Evolutionary conservation across 345 rosid genomes (phyloP).

Genomic region (Cardamine chenopodiifolia): DNA sequence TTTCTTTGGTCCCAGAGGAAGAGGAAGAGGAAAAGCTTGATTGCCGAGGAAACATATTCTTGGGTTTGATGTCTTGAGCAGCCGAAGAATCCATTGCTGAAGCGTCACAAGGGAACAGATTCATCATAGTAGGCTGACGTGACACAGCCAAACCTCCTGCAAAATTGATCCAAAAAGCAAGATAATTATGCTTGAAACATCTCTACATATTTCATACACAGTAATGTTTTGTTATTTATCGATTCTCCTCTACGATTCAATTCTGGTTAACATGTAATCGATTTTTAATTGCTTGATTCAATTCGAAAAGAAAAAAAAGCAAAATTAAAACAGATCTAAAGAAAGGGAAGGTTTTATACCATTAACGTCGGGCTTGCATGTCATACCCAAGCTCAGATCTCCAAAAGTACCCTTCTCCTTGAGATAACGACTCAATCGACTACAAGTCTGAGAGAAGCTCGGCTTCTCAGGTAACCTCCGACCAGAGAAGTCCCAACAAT

Average conservation of each 20-base stretch:
- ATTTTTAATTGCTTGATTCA: no score
- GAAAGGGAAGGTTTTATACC: constrained; percentile 41
- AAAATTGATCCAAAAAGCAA: not conserved
- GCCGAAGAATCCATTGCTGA: constrained; percentile 11
- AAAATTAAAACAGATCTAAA: constrained; percentile 2
- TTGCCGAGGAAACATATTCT: constrained; percentile 63
- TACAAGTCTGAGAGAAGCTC: constrained; percentile 70
- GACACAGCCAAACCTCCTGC: constrained; percentile 33
- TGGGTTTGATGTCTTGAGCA: constrained; percentile 47
- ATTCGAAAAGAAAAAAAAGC: not conserved
- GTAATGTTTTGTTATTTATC: no score
- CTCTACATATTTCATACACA: not conserved
- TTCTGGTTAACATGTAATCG: not conserved
- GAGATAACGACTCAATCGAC: constrained; percentile 71
- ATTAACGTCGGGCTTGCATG: constrained; percentile 50
- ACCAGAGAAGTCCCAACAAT: constrained; percentile 43
- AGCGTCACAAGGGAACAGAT: constrained; percentile 56
- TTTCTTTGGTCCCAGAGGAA: constrained; percentile 45
- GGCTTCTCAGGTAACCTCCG: constrained; percentile 49
- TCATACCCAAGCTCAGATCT: constrained; percentile 68
- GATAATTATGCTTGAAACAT: no score
- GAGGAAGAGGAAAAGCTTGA: constrained; percentile 49
- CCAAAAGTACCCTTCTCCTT: constrained; percentile 72
- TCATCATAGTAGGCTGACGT: constrained; percentile 54
- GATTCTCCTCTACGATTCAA: constrained; percentile 1